Percentiles rank a stretch among this genome's conserved stretches.
Conservation (phyloP, 768 basidiomycete species). For the Phanerochaete sordida region DNA sequence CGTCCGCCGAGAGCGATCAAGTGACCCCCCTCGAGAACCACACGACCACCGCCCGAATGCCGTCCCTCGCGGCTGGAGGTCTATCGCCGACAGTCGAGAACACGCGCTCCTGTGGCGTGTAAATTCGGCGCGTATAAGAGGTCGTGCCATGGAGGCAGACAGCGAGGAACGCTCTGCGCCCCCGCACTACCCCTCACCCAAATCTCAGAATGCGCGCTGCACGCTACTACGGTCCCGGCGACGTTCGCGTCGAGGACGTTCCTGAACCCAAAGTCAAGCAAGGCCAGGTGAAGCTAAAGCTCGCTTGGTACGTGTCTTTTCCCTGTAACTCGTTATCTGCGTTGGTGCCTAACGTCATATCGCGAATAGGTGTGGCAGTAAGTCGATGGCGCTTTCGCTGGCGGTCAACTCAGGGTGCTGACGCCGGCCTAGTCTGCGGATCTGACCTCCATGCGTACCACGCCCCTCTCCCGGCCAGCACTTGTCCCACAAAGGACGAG, state of each 20-base stretch:
- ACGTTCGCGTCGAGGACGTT: constrained; percentile 42
- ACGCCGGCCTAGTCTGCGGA: constrained; percentile 36
- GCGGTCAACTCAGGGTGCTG: background rate
- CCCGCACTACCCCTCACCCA: background rate
- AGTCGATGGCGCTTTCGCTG: constrained; percentile 1
- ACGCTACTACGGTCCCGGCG: constrained; percentile 40
- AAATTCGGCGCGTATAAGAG: background rate
- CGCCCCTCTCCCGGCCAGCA: constrained; percentile 18
- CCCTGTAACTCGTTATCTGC: background rate
- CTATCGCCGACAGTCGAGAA: background rate
- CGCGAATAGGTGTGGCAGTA: background rate
- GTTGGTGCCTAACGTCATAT: background rate
- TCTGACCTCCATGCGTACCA: constrained; percentile 45
- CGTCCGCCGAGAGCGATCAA: background rate
- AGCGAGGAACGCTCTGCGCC: background rate
- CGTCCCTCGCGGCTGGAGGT: background rate
- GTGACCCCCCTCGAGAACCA: background rate
- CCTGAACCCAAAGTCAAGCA: constrained; percentile 32
- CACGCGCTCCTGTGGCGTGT: background rate
- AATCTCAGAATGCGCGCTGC: constrained; percentile 39
- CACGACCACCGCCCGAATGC: background rate
- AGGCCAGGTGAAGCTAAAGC: constrained; percentile 42
- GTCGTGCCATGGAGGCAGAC: background rate
- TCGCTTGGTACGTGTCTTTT: constrained; percentile 10
- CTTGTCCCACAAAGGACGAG: constrained; percentile 27